Percentiles rank a stretch among this genome's conserved stretches.
phyloP scores from a whole-genome alignment of 1,139 yeast species.

The Taiozyma onychis region DNA sequence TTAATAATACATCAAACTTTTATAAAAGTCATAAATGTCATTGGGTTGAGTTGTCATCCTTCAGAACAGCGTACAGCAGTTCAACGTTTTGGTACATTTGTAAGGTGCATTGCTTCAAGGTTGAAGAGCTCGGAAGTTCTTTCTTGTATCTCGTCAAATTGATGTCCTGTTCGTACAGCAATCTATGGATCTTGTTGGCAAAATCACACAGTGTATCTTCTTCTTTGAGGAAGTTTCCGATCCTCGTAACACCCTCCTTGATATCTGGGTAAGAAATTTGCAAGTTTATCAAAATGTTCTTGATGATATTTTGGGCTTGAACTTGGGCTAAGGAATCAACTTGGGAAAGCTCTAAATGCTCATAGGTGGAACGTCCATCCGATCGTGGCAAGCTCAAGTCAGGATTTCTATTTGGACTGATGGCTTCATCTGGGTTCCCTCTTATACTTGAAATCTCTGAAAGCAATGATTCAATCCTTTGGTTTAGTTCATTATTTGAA shows the following conservation, averaged over 20 bases:
- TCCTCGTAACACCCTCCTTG: slow-evolving; percentile 9
- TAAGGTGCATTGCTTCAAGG: slow-evolving; percentile 13
- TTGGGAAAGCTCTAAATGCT: slow-evolving; percentile 12
- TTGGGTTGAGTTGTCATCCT: not conserved
- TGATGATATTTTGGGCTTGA: slow-evolving; percentile 18
- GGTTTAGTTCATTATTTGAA: not conserved
- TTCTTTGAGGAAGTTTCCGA: slow-evolving; percentile 6
- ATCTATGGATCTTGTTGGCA: slow-evolving; percentile 18
- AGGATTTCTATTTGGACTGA: slow-evolving; percentile 12
- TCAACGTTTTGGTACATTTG: slow-evolving; percentile 19
- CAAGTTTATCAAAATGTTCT: slow-evolving; percentile 20
- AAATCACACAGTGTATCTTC: slow-evolving; percentile 14
- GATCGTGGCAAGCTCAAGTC: slow-evolving; percentile 5
- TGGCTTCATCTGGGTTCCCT: slow-evolving; percentile 10
- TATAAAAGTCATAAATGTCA: not conserved
- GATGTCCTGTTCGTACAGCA: slow-evolving; percentile 16
- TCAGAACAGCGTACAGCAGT: slow-evolving; percentile 9
- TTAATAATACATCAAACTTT: not conserved
- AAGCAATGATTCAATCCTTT: not conserved
- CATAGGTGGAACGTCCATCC: slow-evolving; percentile 11
- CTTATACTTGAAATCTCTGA: not conserved
- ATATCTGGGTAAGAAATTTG: slow-evolving; percentile 15
- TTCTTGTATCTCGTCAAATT: slow-evolving; percentile 4
- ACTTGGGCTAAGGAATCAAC: slow-evolving; percentile 16
- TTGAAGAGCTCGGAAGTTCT: slow-evolving; percentile 2